Conservation (phyloP, 2,329 filamentous ascomycete species). For the Penicillium sp. region DNA sequence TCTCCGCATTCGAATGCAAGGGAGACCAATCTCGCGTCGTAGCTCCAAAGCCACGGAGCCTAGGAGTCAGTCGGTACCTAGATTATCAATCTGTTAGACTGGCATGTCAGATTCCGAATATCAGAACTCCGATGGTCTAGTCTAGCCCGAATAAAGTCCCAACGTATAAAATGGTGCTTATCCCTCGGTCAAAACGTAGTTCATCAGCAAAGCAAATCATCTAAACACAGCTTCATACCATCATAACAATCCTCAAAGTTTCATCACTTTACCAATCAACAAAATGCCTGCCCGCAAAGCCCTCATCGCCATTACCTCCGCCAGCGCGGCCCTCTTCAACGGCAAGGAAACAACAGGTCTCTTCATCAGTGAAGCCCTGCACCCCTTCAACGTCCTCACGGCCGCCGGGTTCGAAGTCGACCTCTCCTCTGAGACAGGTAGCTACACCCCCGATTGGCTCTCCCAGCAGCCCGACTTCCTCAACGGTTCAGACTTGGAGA, state of each 20-base stretch:
- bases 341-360: constrained; percentile 45
- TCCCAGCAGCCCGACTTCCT: constrained; percentile 46
- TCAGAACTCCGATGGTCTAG: too few species aligned
- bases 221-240: background rate
- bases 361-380: constrained; percentile 52
- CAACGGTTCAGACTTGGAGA: constrained; percentile 39
- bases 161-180: background rate
- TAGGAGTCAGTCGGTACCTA: background rate
- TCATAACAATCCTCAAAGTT: background rate
- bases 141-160: background rate
- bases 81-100: background rate
- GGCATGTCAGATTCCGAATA: background rate
- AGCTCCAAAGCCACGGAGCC: background rate
- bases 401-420: constrained; percentile 47
- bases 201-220: background rate
- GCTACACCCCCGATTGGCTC: constrained; percentile 48
- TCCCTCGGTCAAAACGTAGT: background rate
- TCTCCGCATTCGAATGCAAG: too few species aligned
- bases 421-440: constrained; percentile 48
- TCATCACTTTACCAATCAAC: background rate
- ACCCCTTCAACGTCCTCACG: constrained; percentile 49
- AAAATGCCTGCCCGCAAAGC: constrained; percentile 38
- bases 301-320: constrained; percentile 47
- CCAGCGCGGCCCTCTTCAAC: constrained; percentile 41
- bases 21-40: background rate